These are phyloP conservation scores for Globisporangium cederbergense DNA, from an alignment of 352 stramenopile species.

Conservation along the genomic window DNA sequence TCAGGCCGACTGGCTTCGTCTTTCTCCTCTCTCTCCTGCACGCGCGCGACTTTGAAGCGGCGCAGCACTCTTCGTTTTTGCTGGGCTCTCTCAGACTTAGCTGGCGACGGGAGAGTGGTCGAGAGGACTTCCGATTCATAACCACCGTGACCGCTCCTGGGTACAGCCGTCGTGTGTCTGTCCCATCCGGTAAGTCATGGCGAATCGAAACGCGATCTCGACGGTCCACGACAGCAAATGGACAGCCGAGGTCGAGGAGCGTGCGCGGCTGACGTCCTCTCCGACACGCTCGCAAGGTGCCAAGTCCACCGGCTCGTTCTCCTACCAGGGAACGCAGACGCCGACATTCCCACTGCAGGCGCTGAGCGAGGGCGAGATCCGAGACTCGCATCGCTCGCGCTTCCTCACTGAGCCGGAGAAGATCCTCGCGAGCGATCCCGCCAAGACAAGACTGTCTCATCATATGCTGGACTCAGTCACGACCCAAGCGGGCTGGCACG, in stretches of 20 bases:
- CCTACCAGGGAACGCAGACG: conserved; percentile 12
- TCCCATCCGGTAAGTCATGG: background rate
- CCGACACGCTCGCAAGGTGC: conserved; percentile 13
- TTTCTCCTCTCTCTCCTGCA: background rate
- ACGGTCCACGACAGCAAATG: conserved; percentile 9
- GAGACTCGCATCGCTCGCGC: conserved; percentile 21
- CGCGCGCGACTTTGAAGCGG: background rate
- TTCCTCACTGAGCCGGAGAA: conserved; percentile 38
- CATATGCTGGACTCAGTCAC: conserved; percentile 31
- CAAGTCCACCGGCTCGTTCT: conserved; percentile 15
- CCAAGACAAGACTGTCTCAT: conserved; percentile 37
- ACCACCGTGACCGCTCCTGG: background rate
- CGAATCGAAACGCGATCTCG: conserved; percentile 7
- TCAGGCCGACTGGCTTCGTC: conserved; percentile 3
- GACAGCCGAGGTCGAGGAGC: conserved; percentile 11
- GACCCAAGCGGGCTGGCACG: conserved; percentile 26
- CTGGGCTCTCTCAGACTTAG: background rate
- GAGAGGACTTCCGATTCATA: background rate
- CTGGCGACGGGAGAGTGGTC: background rate
- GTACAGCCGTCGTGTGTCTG: background rate
- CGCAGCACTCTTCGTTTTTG: conserved; percentile 7
- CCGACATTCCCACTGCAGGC: conserved; percentile 11
- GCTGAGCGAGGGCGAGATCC: conserved; percentile 3
- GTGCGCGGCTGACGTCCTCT: conserved; percentile 8
- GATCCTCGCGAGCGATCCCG: conserved; percentile 26